Conservation (phyloP, 163 green algal genomes). For the Chlorella variabilis region DNA sequence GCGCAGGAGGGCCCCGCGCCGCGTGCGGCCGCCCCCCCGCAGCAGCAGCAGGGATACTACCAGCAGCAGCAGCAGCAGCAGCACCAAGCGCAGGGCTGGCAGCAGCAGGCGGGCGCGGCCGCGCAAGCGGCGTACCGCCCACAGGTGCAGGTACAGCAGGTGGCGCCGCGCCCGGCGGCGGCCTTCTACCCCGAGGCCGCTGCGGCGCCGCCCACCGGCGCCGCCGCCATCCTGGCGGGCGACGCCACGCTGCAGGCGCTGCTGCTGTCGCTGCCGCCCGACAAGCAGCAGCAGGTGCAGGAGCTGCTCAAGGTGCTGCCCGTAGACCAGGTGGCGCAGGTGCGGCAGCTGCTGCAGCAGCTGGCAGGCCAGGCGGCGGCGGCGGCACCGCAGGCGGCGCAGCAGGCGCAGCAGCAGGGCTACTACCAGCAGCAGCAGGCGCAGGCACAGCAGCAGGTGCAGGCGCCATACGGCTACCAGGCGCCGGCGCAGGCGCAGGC, state of each 20-base stretch:
- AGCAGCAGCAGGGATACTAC: not conserved
- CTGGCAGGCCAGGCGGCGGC: not conserved
- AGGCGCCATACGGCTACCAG: not conserved
- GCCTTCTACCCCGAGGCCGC: not conserved
- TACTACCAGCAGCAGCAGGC: conserved; percentile 1
- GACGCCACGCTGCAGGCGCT: not conserved
- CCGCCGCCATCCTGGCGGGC: not conserved
- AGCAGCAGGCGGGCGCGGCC: no score
- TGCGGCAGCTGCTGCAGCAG: not conserved
- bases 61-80: not conserved
- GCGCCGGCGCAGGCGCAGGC: not conserved
- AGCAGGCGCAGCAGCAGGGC: not conserved
- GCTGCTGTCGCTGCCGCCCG: not conserved
- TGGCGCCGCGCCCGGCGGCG: not conserved
- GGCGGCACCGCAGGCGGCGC: not conserved
- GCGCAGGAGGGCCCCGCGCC: no score
- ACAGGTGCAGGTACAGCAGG: not conserved
- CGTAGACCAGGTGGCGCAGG: not conserved
- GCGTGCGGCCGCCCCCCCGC: no score
- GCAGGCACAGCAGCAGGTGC: not conserved
- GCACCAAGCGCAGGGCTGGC: not conserved
- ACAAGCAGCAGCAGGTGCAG: conserved; percentile 24
- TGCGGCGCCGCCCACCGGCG: not conserved
- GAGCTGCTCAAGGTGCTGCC: conserved; percentile 14
- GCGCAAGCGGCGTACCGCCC: no score